Evolutionary conservation across 345 rosid genomes (phyloP).

Genomic region (Murraya paniculata): DNA sequence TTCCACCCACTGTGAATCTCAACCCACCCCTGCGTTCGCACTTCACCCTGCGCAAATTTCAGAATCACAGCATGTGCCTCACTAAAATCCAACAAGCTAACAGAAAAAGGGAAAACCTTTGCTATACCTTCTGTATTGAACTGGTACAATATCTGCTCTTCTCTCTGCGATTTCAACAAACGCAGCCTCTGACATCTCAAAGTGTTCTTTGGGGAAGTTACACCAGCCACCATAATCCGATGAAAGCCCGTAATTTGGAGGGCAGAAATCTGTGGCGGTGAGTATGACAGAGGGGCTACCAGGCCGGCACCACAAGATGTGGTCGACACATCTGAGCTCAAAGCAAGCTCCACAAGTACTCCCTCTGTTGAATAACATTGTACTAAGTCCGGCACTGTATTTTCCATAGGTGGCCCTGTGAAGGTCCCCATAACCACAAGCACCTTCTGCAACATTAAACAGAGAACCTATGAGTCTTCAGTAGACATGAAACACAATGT

Average conservation of each 20-base stretch:
- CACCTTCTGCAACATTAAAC: slow-evolving; percentile 60
- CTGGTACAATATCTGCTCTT: slow-evolving; percentile 69
- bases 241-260: slow-evolving; percentile 82
- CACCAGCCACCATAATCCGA: slow-evolving; percentile 93
- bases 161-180: slow-evolving; percentile 74
- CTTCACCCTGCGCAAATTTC: slow-evolving; percentile 45
- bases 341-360: slow-evolving; percentile 89
- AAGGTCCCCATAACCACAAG: slow-evolving; percentile 91
- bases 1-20: slow-evolving; percentile 76
- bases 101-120: background rate
- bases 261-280: slow-evolving; percentile 92
- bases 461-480: background rate
- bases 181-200: slow-evolving; percentile 87
- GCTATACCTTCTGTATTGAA: slow-evolving; percentile 65
- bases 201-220: slow-evolving; percentile 85
- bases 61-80: slow-evolving; percentile 3
- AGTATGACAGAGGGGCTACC: slow-evolving; percentile 84
- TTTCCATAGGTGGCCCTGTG: slow-evolving; percentile 63
- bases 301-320: slow-evolving; percentile 73
- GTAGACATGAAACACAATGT: background rate
- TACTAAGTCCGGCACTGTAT: slow-evolving; percentile 76
- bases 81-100: background rate
- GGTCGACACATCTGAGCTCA: slow-evolving; percentile 85
- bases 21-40: slow-evolving; percentile 70
- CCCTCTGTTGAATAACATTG: slow-evolving; percentile 76